A percentile compares a stretch with the other conserved stretches of the same genome.
Evolutionary conservation across 129 eudicot genomes (phyloP).

Genomic region (Artemisia annua): DNA sequence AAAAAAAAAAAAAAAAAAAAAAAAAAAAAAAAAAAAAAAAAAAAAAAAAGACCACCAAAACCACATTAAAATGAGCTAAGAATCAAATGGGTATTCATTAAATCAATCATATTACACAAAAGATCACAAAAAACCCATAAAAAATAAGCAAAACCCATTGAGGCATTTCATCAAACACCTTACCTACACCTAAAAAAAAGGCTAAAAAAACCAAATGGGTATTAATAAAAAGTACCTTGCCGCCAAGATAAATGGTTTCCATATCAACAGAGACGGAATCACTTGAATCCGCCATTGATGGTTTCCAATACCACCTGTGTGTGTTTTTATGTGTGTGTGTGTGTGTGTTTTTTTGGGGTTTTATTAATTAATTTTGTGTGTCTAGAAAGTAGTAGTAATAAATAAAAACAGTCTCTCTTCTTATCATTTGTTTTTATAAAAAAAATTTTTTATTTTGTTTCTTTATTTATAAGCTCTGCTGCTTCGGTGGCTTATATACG

Average conservation of each 20-base stretch:
- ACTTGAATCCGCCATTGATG: constrained; percentile 76
- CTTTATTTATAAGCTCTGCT: constrained; percentile 28
- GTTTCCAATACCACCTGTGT: no score
- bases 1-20: neutral
- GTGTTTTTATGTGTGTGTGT: constrained; percentile 1
- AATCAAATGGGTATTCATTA: neutral
- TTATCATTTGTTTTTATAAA: constrained; percentile 16
- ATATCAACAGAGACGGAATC: constrained; percentile 87
- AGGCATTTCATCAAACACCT: constrained; percentile 39
- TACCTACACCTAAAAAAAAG: constrained; percentile 13
- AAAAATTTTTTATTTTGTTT: no score
- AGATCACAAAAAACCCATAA: neutral
- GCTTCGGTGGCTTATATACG: constrained; percentile 71
- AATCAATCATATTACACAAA: constrained; percentile 9
- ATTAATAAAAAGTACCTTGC: constrained; percentile 48
- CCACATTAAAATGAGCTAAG: constrained; percentile 10
- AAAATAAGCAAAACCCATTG: constrained; percentile 3
- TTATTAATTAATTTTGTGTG: constrained; percentile 25
- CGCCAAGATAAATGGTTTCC: constrained; percentile 91
- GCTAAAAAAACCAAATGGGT: neutral
- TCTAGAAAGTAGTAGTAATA: constrained; percentile 7
- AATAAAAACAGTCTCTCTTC: no score
- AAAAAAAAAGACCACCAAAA: neutral
- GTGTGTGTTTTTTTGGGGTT: constrained; percentile 19
- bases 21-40: no score